Base-by-base conservation (phyloP, 1,139 yeast genomes). In the Nadsonia starkeyi-henricii region DNA sequence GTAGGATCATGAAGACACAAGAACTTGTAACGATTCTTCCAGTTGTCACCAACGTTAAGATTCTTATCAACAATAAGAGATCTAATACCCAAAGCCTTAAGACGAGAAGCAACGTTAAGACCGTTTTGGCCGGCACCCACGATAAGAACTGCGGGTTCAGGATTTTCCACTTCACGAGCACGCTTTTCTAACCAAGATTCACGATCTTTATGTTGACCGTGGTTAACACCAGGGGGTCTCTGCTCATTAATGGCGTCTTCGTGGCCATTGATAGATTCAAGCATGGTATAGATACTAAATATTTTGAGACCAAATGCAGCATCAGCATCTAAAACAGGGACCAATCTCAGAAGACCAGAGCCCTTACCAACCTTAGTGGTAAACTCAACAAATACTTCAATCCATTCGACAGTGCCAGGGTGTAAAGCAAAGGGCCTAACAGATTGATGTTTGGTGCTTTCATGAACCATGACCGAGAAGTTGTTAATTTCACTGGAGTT, bases 81-180 rank as follows among this genome's bases (percentile, higher is more conserved):
- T 47, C 64, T 63, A 43, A 68, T 57, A 15, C 74, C 74, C 60
- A 67, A 62, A 7, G 62, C 58, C 54, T 68, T 68, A 54, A 70
- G 60, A 45, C 74, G 59, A 1, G 74, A 71, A 36, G 74, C 74
- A 36, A 64, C 54, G 19, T 68, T 66, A 43, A 70, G 56, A 8
- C 74, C 74, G 48, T 70, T 67, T 53, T 70, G 74, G 20, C 74
- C 74, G 47, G 72, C 74, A 42, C 74, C 74, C 42, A 70, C 70
- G 52, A 70, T 61, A 36, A 70, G 58, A 18, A 70, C 74, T 12
- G 64, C 50, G 2, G 73, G 73, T 50, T 68, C 57, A 46, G 54
- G 54, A 55, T 46, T 49, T 51, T 53, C 70, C 55, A 7, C 9
- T 7, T 7, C 12, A 26, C 30, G 47, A 52, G 53, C 52, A 66